These are phyloP conservation scores for Paramecium bursaria DNA, from an alignment of 73 alveolate genomes.

Conservation along the genomic window DNA sequence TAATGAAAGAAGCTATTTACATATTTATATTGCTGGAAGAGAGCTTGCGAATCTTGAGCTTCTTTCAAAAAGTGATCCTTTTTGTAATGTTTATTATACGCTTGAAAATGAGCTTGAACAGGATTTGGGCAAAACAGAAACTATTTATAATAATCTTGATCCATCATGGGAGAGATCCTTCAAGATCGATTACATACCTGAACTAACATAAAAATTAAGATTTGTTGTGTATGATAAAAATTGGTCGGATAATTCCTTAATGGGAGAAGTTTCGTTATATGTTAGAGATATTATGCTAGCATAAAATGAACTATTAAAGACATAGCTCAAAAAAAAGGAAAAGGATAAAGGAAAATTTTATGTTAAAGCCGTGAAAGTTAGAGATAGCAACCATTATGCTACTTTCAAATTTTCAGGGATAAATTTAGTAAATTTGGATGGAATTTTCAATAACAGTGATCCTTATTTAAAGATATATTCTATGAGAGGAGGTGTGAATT, in stretches of 20 bases:
- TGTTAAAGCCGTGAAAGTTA: slow-evolving; percentile 6
- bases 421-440: slow-evolving; percentile 58
- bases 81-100: slow-evolving; percentile 47
- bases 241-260: slow-evolving; percentile 61
- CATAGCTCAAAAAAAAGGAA: not conserved
- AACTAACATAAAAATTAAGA: slow-evolving; percentile 29
- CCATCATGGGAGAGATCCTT: slow-evolving; percentile 77
- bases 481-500: slow-evolving; percentile 43
- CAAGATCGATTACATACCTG: slow-evolving; percentile 50
- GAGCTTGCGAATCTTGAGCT: slow-evolving; percentile 65
- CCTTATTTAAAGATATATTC: slow-evolving; percentile 66
- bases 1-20: not conserved
- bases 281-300: slow-evolving; percentile 71
- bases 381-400: slow-evolving; percentile 36
- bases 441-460: slow-evolving; percentile 69
- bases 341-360: slow-evolving; percentile 41
- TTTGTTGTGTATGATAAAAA: slow-evolving; percentile 61
- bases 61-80: slow-evolving; percentile 75
- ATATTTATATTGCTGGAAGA: slow-evolving; percentile 39
- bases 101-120: slow-evolving; percentile 4
- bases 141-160: slow-evolving; percentile 68
- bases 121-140: slow-evolving; percentile 74
- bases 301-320: slow-evolving; percentile 51
- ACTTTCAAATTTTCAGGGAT: slow-evolving; percentile 49
- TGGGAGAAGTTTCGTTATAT: slow-evolving; percentile 67